Conservation (phyloP, 2,329 filamentous ascomycete genomes). For the Trichophyton equinum region DNA sequence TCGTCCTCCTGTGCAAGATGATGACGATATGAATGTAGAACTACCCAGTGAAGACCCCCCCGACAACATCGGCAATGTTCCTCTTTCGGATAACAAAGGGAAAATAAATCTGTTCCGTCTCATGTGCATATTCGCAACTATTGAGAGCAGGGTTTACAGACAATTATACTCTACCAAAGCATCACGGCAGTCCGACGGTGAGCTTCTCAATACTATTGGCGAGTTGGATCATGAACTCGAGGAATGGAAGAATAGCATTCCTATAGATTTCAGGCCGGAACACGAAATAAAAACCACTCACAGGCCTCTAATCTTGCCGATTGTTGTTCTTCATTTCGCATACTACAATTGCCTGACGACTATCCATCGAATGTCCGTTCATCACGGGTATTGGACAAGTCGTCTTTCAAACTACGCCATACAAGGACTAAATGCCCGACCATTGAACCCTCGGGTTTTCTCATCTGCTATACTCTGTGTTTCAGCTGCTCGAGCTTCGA, state of each 20-base stretch:
- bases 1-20: constrained; percentile 58
- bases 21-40: constrained; percentile 89
- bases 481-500: constrained; percentile 80
- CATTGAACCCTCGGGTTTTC: constrained; percentile 87
- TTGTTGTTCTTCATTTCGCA: constrained; percentile 87
- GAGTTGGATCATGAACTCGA: constrained; percentile 84
- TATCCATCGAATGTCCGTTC: constrained; percentile 95
- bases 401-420: constrained; percentile 89
- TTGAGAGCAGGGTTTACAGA: constrained; percentile 91
- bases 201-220: constrained; percentile 87
- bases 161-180: constrained; percentile 85
- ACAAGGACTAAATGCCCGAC: constrained; percentile 78
- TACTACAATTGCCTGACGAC: constrained; percentile 98
- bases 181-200: constrained; percentile 79
- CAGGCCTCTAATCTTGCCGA: constrained; percentile 83
- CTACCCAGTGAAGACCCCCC: constrained; percentile 79
- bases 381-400: constrained; percentile 97
- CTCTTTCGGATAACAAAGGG: constrained; percentile 71
- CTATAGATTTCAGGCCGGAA: constrained; percentile 91
- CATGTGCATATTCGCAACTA: constrained; percentile 82
- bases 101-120: constrained; percentile 92
- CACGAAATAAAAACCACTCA: constrained; percentile 89
- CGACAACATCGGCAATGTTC: constrained; percentile 91
- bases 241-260: constrained; percentile 92
- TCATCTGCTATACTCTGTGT: constrained; percentile 88